These are phyloP conservation scores for Melampsora americana DNA, from an alignment of 1,284 basidiomycete genomes.

Conservation along the genomic window DNA sequence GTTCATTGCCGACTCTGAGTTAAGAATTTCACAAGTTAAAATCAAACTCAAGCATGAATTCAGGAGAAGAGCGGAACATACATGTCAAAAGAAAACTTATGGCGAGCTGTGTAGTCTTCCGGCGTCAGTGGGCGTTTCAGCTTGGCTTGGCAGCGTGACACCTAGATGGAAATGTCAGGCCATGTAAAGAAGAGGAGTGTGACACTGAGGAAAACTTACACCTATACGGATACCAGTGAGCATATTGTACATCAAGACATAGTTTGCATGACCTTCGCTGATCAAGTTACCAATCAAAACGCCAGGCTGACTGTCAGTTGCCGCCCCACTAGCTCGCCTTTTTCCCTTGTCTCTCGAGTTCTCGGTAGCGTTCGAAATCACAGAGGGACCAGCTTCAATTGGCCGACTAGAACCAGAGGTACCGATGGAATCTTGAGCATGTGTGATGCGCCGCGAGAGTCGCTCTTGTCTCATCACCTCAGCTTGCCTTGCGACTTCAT, in stretches of 20 bases:
- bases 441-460: conserved; percentile 10
- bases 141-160: conserved; percentile 94
- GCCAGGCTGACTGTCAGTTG: conserved; percentile 46
- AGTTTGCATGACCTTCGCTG: conserved; percentile 95
- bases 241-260: conserved; percentile 99
- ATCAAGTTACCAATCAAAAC: conserved; percentile 91
- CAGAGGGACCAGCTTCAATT: not conserved
- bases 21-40: not conserved
- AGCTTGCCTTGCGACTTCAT: conserved; percentile 18
- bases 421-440: not conserved
- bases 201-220: conserved; percentile 59
- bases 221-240: conserved; percentile 94
- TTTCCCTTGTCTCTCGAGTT: conserved; percentile 2
- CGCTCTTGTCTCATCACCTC: conserved; percentile 27
- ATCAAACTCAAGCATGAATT: not conserved
- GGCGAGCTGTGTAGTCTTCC: conserved; percentile 81
- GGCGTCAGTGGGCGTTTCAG: conserved; percentile 76
- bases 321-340: conserved; percentile 4
- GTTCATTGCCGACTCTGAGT: conserved; percentile 84
- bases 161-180: conserved; percentile 58
- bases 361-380: not conserved
- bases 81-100: conserved; percentile 98
- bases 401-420: not conserved
- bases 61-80: conserved; percentile 55
- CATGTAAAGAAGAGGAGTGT: not conserved